phyloP scores from a whole-genome alignment of 805 yeast species.

The Metschnikowia bowlesiae region DNA sequence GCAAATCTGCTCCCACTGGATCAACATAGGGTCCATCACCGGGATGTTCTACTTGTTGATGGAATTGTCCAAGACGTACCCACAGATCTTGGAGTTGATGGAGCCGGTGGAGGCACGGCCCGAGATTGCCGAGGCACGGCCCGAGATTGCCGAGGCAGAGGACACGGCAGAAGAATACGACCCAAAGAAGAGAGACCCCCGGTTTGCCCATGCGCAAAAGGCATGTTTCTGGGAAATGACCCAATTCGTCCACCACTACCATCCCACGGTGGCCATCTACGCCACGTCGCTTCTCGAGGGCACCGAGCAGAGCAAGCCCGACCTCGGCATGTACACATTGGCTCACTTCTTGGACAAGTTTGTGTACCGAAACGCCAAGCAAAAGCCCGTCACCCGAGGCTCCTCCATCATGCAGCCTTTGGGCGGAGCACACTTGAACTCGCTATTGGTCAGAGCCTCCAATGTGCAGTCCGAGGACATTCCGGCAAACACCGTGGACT shows the following conservation, averaged over 20 bases:
- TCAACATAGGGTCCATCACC: constrained; percentile 79
- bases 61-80: constrained; percentile 60
- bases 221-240: constrained; percentile 84
- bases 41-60: constrained; percentile 75
- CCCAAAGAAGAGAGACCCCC: constrained; percentile 89
- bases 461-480: constrained; percentile 35
- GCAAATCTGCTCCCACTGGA: constrained; percentile 82
- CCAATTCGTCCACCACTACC: constrained; percentile 75
- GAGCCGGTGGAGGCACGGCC: constrained; percentile 45
- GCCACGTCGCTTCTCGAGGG: constrained; percentile 61
- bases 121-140: constrained; percentile 41
- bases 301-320: constrained; percentile 67
- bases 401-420: constrained; percentile 96
- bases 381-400: constrained; percentile 70
- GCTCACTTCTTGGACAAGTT: constrained; percentile 92
- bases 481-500: constrained; percentile 82
- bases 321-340: constrained; percentile 80
- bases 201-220: constrained; percentile 75
- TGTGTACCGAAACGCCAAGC: constrained; percentile 89
- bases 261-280: constrained; percentile 84
- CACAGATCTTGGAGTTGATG: constrained; percentile 64
- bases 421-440: constrained; percentile 76
- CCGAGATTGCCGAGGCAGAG: constrained; percentile 39
- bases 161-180: constrained; percentile 48
- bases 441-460: constrained; percentile 64